phyloP scores from a whole-genome alignment of 2,329 filamentous ascomycete species.

The Ophiostoma montium region DNA sequence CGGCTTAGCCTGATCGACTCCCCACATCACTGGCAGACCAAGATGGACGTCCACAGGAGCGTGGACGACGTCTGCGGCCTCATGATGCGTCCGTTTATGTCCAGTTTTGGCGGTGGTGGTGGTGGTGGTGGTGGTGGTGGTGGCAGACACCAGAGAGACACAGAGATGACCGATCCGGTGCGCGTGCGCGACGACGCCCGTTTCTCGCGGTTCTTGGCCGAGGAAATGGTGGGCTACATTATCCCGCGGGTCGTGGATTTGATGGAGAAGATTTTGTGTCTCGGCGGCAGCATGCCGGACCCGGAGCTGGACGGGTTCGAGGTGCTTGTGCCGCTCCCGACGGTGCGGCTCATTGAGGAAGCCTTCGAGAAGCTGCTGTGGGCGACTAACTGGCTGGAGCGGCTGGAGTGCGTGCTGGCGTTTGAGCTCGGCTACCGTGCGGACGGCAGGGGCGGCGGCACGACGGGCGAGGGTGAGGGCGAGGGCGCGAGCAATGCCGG shows the following conservation, averaged over 20 bases:
- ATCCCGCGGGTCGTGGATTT: slow-evolving; percentile 6
- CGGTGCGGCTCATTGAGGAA: neutral
- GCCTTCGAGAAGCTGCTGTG: neutral
- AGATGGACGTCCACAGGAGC: no score
- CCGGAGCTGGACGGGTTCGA: neutral
- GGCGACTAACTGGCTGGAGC: slow-evolving; percentile 5
- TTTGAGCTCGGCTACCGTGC: slow-evolving; percentile 11
- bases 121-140: no score
- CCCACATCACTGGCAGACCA: no score
- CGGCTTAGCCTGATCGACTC: no score
- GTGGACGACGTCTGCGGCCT: no score
- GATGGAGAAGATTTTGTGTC: slow-evolving; percentile 3
- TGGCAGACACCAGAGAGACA: no score
- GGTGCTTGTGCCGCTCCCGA: slow-evolving; percentile 2
- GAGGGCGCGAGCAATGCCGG: no score
- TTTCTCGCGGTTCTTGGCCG: no score
- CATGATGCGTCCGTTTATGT: neutral
- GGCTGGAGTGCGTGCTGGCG: slow-evolving; percentile 8
- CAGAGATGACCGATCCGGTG: no score
- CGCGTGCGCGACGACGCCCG: no score
- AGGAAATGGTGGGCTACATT: slow-evolving; percentile 8
- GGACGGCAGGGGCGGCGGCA: neutral
- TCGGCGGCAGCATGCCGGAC: slow-evolving; percentile 9
- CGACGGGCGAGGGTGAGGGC: no score
- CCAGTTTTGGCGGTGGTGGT: neutral